These are phyloP conservation scores for Beauveria sp. DNA, from an alignment of 2,329 filamentous ascomycete species.

Conservation along the genomic window DNA sequence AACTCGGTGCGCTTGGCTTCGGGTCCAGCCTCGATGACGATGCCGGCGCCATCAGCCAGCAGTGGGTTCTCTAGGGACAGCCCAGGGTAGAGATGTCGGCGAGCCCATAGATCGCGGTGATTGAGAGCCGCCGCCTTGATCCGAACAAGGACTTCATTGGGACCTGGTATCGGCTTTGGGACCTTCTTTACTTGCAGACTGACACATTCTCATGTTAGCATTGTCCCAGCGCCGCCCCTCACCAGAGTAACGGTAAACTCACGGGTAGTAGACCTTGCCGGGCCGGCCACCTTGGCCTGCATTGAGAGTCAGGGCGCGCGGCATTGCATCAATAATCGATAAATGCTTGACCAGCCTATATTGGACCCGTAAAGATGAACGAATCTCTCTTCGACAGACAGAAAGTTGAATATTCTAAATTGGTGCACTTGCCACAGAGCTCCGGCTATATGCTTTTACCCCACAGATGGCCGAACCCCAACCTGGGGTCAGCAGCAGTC, in stretches of 20 bases:
- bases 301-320: conserved; percentile 53
- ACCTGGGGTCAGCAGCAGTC: not conserved
- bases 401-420: not conserved
- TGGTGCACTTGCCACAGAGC: not conserved
- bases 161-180: conserved; percentile 54
- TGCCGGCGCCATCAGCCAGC: conserved; percentile 74
- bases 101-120: conserved; percentile 90
- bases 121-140: conserved; percentile 79
- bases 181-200: conserved; percentile 55
- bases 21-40: conserved; percentile 58
- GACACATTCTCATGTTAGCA: not conserved
- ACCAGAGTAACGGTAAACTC: conserved; percentile 18
- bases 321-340: conserved; percentile 28
- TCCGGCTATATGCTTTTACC: not conserved
- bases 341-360: too few relatives aligned
- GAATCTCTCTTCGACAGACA: too few relatives aligned
- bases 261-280: conserved; percentile 81
- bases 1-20: conserved; percentile 30
- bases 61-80: conserved; percentile 73
- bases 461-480: not conserved
- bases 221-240: not conserved
- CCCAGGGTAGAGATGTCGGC: conserved; percentile 83
- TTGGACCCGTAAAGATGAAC: too few relatives aligned
- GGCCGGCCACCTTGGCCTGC: conserved; percentile 69
- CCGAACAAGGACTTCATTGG: conserved; percentile 64